Conservation (phyloP, 495 filamentous ascomycete species). For the Trichodelitschia bisporula region DNA sequence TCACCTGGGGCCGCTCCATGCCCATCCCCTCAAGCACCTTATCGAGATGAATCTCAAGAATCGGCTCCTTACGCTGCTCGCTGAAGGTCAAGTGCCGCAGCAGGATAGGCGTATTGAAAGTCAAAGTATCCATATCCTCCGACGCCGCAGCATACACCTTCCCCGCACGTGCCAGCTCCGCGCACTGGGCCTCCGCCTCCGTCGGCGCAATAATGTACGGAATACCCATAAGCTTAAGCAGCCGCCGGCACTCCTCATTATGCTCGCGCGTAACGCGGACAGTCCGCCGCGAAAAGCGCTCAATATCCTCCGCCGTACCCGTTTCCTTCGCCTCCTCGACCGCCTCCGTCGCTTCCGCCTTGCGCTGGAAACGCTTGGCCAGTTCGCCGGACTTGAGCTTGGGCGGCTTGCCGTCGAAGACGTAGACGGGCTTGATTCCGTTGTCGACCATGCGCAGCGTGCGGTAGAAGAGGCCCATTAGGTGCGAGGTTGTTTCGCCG, state of each 20-base stretch:
- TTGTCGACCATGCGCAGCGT: slow-evolving; percentile 96
- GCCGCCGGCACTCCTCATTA: slow-evolving; percentile 75
- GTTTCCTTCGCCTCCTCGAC: slow-evolving; percentile 93
- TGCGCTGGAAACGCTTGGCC: slow-evolving; percentile 78
- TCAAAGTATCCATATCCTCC: slow-evolving; percentile 98
- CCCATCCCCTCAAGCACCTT: slow-evolving; percentile 60
- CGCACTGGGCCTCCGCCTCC: slow-evolving; percentile 93
- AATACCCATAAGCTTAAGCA: slow-evolving; percentile 85
- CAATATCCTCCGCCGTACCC: slow-evolving; percentile 85
- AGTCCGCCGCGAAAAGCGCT: slow-evolving; percentile 89
- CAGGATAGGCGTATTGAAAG: slow-evolving; percentile 79
- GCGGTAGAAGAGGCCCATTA: slow-evolving; percentile 99
- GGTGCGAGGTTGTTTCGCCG: slow-evolving; percentile 87
- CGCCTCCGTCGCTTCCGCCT: slow-evolving; percentile 64
- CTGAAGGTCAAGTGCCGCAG: slow-evolving; percentile 86
- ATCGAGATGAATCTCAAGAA: slow-evolving; percentile 77
- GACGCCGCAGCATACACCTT: slow-evolving; percentile 93
- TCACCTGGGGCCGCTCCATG: slow-evolving; percentile 67
- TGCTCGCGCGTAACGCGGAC: slow-evolving; percentile 92
- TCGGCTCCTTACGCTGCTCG: slow-evolving; percentile 91
- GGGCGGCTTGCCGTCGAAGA: slow-evolving; percentile 89
- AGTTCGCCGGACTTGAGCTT: slow-evolving; percentile 93
- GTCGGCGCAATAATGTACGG: slow-evolving; percentile 89
- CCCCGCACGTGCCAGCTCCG: slow-evolving; percentile 65
- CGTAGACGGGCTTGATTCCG: slow-evolving; percentile 93